Percentiles rank a stretch among this genome's conserved stretches.
Evolutionary conservation across 495 filamentous ascomycete species (phyloP).

Genomic region (Hypoxylon lenormandii): DNA sequence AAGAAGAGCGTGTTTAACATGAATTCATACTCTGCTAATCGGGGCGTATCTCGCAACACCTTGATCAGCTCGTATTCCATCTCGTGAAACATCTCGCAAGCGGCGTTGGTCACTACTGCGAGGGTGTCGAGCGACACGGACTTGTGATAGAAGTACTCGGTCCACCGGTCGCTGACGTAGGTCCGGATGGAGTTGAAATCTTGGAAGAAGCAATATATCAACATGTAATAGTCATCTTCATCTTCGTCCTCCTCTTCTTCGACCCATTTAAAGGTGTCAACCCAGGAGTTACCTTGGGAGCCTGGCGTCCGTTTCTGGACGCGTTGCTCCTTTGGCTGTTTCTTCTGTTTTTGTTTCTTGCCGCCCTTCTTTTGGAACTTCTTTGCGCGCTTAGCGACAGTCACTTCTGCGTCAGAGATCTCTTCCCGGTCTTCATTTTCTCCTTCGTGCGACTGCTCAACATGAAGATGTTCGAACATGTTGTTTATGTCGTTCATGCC

Average conservation of each 20-base stretch:
- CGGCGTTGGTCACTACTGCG: constrained; percentile 49
- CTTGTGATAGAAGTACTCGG: constrained; percentile 47
- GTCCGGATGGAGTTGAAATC: constrained; percentile 52
- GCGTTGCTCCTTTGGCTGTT: constrained; percentile 27
- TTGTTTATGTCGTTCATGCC: constrained; percentile 44
- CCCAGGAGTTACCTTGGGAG: constrained; percentile 15
- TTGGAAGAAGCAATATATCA: constrained; percentile 53
- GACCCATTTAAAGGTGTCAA: constrained; percentile 37
- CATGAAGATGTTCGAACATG: constrained; percentile 47
- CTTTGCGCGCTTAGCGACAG: not conserved
- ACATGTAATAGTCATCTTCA: constrained; percentile 49
- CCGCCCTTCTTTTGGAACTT: constrained; percentile 16
- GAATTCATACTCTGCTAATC: constrained; percentile 35
- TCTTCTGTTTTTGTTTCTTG: constrained; percentile 44
- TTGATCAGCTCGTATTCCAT: constrained; percentile 46
- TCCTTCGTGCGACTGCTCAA: constrained; percentile 21
- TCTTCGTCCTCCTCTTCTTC: constrained; percentile 29
- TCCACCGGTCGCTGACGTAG: constrained; percentile 47
- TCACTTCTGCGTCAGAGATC: constrained; percentile 17
- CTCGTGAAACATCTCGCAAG: constrained; percentile 50
- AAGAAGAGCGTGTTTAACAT: constrained; percentile 48
- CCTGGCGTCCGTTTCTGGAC: constrained; percentile 6
- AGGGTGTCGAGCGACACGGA: constrained; percentile 39
- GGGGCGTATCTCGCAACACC: constrained; percentile 21
- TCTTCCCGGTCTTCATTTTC: constrained; percentile 18